phyloP scores from a whole-genome alignment of 129 eudicot genomes.

The Tanacetum coccineum region DNA sequence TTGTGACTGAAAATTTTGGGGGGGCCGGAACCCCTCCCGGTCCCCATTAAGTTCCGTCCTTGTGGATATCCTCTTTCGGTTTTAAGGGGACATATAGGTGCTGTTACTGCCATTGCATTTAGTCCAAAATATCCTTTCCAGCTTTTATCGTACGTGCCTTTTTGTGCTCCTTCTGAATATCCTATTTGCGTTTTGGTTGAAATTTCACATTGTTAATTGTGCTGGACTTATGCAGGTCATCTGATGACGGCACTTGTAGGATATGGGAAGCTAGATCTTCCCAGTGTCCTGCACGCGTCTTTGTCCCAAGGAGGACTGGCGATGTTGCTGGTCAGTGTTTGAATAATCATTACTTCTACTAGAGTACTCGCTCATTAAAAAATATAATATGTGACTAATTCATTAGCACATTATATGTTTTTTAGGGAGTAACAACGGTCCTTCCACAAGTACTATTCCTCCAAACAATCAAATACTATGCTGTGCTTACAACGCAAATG shows the following conservation, averaged over 20 bases:
- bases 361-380: not conserved
- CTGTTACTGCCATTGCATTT: slow-evolving; percentile 98
- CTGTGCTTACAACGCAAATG: slow-evolving; percentile 94
- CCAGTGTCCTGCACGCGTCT: slow-evolving; percentile 61
- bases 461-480: slow-evolving; percentile 76
- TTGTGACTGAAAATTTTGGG: too few species aligned
- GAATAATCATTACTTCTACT: slow-evolving; percentile 18
- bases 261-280: slow-evolving; percentile 93
- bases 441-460: slow-evolving; percentile 37
- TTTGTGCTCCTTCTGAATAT: not conserved
- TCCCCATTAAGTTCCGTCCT: too few species aligned
- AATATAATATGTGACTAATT: slow-evolving; percentile 1
- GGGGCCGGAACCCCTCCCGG: too few species aligned
- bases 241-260: slow-evolving; percentile 97
- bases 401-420: slow-evolving; percentile 18
- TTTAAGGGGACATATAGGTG: slow-evolving; percentile 84
- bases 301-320: slow-evolving; percentile 58
- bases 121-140: slow-evolving; percentile 78
- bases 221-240: slow-evolving; percentile 55
- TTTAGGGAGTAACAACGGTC: slow-evolving; percentile 61
- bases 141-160: slow-evolving; percentile 81
- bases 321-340: slow-evolving; percentile 49
- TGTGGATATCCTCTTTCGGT: slow-evolving; percentile 75
- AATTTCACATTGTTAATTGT: slow-evolving; percentile 4
- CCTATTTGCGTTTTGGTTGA: not conserved